These are phyloP conservation scores for Naganishia onofrii DNA, from an alignment of 768 basidiomycete species.

Conservation along the genomic window DNA sequence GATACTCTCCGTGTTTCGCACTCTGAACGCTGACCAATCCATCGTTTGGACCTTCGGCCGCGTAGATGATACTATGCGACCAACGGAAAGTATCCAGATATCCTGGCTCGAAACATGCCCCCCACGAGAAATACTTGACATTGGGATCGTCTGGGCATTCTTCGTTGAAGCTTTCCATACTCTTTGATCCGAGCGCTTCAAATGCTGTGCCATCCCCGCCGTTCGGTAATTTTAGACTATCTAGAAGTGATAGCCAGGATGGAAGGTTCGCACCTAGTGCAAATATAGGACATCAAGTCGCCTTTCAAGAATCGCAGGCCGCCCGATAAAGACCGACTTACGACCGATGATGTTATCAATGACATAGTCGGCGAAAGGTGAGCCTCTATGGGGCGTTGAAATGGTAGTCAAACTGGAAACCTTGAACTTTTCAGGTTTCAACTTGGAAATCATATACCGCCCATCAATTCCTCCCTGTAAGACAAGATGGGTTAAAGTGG, in stretches of 20 bases:
- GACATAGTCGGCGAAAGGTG: slow-evolving; percentile 80
- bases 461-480: slow-evolving; percentile 86
- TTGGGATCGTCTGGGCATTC: slow-evolving; percentile 72
- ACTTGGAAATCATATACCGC: slow-evolving; percentile 78
- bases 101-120: slow-evolving; percentile 82
- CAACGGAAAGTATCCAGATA: slow-evolving; percentile 80
- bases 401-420: slow-evolving; percentile 90
- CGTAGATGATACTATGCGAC: slow-evolving; percentile 62
- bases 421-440: slow-evolving; percentile 71
- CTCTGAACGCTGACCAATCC: slow-evolving; percentile 86
- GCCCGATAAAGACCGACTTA: slow-evolving; percentile 37
- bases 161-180: slow-evolving; percentile 86
- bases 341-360: slow-evolving; percentile 52
- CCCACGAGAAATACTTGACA: slow-evolving; percentile 92
- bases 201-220: slow-evolving; percentile 95
- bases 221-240: slow-evolving; percentile 75
- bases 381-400: slow-evolving; percentile 90
- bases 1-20: slow-evolving; percentile 90
- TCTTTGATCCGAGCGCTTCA: slow-evolving; percentile 74
- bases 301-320: no score
- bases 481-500: not conserved
- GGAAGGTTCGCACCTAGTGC: slow-evolving; percentile 52
- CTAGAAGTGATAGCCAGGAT: slow-evolving; percentile 58
- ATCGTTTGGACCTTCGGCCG: slow-evolving; percentile 89
- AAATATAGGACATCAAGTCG: no score